A percentile compares a stretch with the other conserved stretches of the same genome.
These are phyloP conservation scores for Bonia amplexicaulis DNA, from an alignment of 176 grass and related monocot genomes.

Conservation along the genomic window DNA sequence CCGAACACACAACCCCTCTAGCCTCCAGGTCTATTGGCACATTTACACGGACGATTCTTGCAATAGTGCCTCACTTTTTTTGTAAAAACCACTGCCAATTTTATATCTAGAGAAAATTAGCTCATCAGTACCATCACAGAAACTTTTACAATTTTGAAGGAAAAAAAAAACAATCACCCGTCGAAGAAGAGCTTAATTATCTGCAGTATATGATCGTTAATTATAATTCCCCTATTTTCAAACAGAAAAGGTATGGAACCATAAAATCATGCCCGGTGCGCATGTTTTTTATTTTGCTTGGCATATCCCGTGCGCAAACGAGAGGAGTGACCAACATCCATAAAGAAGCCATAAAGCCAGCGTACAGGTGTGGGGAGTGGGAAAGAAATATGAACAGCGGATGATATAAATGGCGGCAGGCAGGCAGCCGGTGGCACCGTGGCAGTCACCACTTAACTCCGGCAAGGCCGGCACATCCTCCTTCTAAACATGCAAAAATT, in stretches of 20 bases:
- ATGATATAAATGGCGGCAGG: conserved; percentile 50
- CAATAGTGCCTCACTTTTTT: background rate
- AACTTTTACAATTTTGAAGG: background rate
- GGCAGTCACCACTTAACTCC: conserved; percentile 49
- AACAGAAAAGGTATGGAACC: background rate
- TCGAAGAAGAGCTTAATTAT: background rate
- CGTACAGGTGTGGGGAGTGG: background rate
- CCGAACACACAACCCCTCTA: background rate
- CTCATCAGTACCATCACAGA: background rate
- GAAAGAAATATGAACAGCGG: conserved; percentile 40
- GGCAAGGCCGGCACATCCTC: conserved; percentile 17
- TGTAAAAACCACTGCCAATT: background rate
- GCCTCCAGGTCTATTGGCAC: background rate
- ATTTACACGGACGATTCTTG: background rate
- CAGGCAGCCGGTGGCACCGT: conserved; percentile 56
- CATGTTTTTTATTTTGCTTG: background rate
- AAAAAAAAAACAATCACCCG: background rate
- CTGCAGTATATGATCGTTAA: background rate
- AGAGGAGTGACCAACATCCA: conserved; percentile 33
- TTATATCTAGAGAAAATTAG: background rate
- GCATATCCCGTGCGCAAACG: conserved; percentile 1
- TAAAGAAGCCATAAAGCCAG: conserved; percentile 24
- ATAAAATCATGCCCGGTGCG: background rate
- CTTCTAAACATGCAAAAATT: conserved; percentile 41
- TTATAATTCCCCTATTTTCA: background rate